phyloP scores from a whole-genome alignment of 768 basidiomycete species.

The Arthromyces matolae region DNA sequence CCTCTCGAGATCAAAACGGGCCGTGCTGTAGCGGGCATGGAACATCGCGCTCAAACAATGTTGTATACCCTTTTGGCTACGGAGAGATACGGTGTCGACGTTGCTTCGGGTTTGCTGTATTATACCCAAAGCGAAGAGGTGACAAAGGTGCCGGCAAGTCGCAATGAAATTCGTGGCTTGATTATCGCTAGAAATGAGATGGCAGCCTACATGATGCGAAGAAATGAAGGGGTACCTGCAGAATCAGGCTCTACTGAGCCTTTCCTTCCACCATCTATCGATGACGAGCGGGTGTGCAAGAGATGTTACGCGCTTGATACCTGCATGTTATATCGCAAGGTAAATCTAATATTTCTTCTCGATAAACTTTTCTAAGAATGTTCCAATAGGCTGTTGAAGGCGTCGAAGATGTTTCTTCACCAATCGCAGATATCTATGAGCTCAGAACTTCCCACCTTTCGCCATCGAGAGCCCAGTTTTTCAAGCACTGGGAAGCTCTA shows the following conservation, averaged over 20 bases:
- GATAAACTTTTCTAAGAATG: conserved; percentile 8
- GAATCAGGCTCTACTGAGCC: conserved; percentile 32
- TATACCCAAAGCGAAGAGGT: conserved; percentile 93
- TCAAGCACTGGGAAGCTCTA: conserved; percentile 86
- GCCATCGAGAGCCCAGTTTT: conserved; percentile 64
- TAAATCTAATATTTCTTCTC: conserved; percentile 21
- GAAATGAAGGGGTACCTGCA: conserved; percentile 25
- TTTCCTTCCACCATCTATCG: conserved; percentile 85
- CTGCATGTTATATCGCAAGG: conserved; percentile 94
- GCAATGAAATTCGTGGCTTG: conserved; percentile 83
- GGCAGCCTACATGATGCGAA: conserved; percentile 68
- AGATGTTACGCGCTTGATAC: conserved; percentile 79
- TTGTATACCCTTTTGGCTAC: conserved; percentile 87
- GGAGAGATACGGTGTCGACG: conserved; percentile 84
- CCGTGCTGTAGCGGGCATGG: conserved; percentile 66
- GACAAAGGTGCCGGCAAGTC: conserved; percentile 70
- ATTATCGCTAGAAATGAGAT: conserved; percentile 82
- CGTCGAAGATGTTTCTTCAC: conserved; percentile 47
- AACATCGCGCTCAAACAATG: conserved; percentile 98
- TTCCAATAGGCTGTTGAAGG: conserved; percentile 61
- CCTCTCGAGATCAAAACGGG: conserved; percentile 99
- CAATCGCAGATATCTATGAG: conserved; percentile 65
- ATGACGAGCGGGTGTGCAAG: conserved; percentile 74
- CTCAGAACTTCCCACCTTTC: conserved; percentile 82
- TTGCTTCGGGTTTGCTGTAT: conserved; percentile 83